Percentiles rank a stretch among this genome's conserved stretches.
Evolutionary conservation across 192 early-diverging fungal species (phyloP).

Genomic region (Backusella mclennaniae): DNA sequence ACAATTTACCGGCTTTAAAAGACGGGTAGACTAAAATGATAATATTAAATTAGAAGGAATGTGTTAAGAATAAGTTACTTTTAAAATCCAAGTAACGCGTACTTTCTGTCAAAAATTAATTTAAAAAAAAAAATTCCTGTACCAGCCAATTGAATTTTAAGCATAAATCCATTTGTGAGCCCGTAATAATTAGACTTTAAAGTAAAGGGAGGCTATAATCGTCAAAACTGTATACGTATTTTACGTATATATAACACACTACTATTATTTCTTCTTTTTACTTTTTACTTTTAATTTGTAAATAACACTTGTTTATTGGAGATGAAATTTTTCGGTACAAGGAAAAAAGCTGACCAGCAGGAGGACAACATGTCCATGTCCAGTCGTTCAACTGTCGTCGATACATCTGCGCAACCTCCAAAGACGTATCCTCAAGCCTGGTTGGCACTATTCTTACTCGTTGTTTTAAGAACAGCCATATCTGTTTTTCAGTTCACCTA

Average conservation of each 20-base stretch:
- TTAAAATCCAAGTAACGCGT: neutral
- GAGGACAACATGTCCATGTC: neutral
- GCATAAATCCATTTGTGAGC: conserved; percentile 2
- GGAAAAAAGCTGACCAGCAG: neutral
- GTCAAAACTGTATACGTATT: neutral
- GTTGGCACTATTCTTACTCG: conserved; percentile 28
- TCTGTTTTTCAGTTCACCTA: conserved; percentile 34
- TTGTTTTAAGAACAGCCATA: conserved; percentile 25
- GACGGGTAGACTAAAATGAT: neutral
- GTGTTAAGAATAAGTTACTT: neutral
- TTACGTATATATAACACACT: neutral
- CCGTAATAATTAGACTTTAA: neutral
- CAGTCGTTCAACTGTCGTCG: neutral
- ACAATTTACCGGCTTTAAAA: neutral
- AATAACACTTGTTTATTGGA: neutral
- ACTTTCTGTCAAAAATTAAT: conserved; percentile 1
- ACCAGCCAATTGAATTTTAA: neutral
- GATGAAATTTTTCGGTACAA: neutral
- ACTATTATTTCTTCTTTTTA: neutral
- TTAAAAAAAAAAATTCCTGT: neutral
- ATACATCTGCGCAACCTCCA: neutral
- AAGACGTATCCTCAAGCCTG: conserved; percentile 38
- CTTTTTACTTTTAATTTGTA: neutral
- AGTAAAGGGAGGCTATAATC: neutral
- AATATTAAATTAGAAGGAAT: conserved; percentile 1